These are phyloP conservation scores for Stentor coeruleus DNA, from an alignment of 73 alveolate genomes.

Conservation along the genomic window DNA sequence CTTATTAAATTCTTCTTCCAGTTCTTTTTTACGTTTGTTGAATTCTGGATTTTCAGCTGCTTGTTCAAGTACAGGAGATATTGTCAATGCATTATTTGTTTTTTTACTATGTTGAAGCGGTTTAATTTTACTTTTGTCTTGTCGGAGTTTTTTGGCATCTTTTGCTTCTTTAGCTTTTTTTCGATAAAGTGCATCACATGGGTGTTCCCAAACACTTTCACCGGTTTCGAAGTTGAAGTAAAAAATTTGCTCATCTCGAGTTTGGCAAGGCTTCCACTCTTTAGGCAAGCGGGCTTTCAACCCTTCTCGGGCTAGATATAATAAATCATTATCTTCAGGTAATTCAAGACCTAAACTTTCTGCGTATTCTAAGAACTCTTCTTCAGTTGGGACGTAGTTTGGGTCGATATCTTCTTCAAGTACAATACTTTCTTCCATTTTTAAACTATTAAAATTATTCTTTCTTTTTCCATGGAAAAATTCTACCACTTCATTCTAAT, in stretches of 20 bases:
- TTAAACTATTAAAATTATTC: too few relatives aligned
- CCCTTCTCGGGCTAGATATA: constrained; percentile 90
- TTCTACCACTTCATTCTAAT: too few relatives aligned
- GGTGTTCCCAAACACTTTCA: constrained; percentile 73
- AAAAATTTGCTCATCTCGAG: constrained; percentile 63
- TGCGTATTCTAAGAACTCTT: constrained; percentile 82
- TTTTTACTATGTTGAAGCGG: constrained; percentile 20
- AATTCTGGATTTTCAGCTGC: neutral
- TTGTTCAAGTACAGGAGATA: neutral
- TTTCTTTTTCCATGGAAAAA: too few relatives aligned
- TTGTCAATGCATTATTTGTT: neutral
- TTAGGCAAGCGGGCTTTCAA: constrained; percentile 88
- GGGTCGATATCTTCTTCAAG: constrained; percentile 57
- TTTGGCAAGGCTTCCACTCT: constrained; percentile 78
- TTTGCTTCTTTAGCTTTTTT: constrained; percentile 35
- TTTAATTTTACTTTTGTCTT: neutral
- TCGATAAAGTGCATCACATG: constrained; percentile 81
- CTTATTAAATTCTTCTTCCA: neutral
- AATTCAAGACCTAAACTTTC: constrained; percentile 77
- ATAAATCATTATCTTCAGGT: constrained; percentile 67
- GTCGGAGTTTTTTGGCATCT: constrained; percentile 40
- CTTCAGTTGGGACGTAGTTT: constrained; percentile 44
- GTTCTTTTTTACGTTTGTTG: neutral
- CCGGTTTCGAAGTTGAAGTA: constrained; percentile 66
- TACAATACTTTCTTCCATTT: constrained; percentile 16